Base-by-base conservation (phyloP, 495 filamentous ascomycete genomes). In the Penicillium salamii region DNA sequence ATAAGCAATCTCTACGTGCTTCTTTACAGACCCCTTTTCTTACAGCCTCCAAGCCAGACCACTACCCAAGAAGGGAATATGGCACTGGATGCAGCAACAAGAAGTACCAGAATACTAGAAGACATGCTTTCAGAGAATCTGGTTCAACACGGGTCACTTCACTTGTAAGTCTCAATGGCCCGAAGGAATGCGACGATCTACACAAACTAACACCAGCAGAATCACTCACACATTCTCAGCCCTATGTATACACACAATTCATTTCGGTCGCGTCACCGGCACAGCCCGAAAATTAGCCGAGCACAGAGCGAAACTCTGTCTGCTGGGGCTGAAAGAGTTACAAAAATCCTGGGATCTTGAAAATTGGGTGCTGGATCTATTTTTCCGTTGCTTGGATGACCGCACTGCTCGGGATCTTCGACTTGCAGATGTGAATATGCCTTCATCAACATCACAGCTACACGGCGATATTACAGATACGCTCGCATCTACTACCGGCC, bases 331-430 rank as follows among this genome's bases (percentile, higher is more conserved):
- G 7, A 68, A 75, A 35, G 74, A 78, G 35, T 50, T 78, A 21
- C 74, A 78, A 41, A 74, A 71, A 40, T 68, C 68, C 0, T 78
- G 73, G 72, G 71, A 75, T 28, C 46, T 78, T 38, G 72, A 75
- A 34, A 76, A 74, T 23, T 73, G 70, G 67, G 69, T 76, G 0
- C 53, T 76, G 4, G 60, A 76, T 39, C 54, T 78, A 0, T 76
- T 78, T 38, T 72, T 78, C 23, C 68, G 71, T 6, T 74, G 67
- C 24, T 41, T 78, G 7, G 73, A 76, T 43, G 66, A 72, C 38
- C 61, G 68, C 14, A 78, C 69, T 1, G 73, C 75, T 6, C 58
- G 57, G 26, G 66, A 68, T 46, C 55, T 77, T 24, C 62, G 69
- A 31, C 34, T 71, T 13, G 49, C 50, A 0, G 61, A 65, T 26